phyloP scores from a whole-genome alignment of 176 grass and related monocot genomes.

The Zoysia japonica region DNA sequence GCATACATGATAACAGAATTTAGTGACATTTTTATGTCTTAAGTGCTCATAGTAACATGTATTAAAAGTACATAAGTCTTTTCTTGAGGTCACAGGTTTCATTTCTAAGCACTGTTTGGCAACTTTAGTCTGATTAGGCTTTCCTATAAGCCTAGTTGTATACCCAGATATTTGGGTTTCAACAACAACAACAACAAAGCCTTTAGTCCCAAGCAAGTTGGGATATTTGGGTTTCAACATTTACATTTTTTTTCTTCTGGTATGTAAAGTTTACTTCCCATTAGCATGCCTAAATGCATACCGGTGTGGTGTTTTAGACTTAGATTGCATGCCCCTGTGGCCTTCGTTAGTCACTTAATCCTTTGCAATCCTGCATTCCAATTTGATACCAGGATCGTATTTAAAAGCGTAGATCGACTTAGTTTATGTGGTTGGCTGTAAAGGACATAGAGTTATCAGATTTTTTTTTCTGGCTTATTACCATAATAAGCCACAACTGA shows the following conservation, averaged over 20 bases:
- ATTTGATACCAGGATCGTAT: background rate
- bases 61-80: background rate
- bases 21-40: too few species aligned
- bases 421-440: background rate
- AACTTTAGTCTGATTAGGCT: background rate
- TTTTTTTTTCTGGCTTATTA: background rate
- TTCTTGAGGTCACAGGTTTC: background rate
- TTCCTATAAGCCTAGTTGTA: background rate
- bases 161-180: too few species aligned
- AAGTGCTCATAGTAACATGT: too few species aligned
- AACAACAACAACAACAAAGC: too few species aligned
- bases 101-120: background rate
- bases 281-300: background rate
- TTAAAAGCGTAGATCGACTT: background rate
- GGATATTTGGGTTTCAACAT: background rate
- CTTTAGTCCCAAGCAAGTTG: too few species aligned
- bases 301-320: background rate
- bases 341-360: background rate
- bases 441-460: conserved; percentile 3
- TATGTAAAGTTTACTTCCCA: background rate
- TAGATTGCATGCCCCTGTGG: background rate
- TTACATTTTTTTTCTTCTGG: background rate
- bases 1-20: too few species aligned
- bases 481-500: conserved; percentile 2
- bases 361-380: background rate